phyloP scores from a whole-genome alignment of 208 protist species.

The Acanthamoeba rhysodes region DNA sequence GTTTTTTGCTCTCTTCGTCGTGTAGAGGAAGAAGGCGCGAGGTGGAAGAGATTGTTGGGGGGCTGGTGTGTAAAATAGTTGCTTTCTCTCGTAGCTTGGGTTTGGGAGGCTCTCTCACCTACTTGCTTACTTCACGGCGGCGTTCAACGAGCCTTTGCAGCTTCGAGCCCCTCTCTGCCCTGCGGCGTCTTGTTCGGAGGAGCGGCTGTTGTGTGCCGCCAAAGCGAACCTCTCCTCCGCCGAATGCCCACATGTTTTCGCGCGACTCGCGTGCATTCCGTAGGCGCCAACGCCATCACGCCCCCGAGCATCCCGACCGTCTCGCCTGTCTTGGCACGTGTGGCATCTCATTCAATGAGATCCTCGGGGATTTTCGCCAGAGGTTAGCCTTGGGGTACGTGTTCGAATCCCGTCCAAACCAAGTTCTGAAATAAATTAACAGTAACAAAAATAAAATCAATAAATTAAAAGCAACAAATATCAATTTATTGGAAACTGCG shows the following conservation, averaged over 20 bases:
- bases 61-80: no score
- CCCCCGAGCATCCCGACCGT: not conserved
- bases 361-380: not conserved
- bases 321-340: not conserved
- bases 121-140: not conserved
- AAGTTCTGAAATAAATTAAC: no score
- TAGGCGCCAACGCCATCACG: not conserved
- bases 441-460: no score
- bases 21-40: not conserved
- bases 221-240: not conserved
- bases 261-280: not conserved
- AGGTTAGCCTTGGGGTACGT: not conserved
- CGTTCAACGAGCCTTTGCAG: not conserved
- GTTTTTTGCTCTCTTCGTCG: not conserved
- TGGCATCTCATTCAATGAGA: not conserved
- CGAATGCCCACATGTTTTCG: conserved; percentile 57
- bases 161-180: not conserved
- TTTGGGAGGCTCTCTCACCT: not conserved
- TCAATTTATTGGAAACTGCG: no score
- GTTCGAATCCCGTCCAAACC: not conserved
- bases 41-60: no score
- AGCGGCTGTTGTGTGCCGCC: not conserved
- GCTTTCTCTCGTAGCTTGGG: not conserved
- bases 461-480: no score
- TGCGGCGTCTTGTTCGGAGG: not conserved